Evolutionary conservation across 257 asterid species (phyloP), one percentile per base, ranked within the genome.

Genomic region (Fraxinus anomala): DNA sequence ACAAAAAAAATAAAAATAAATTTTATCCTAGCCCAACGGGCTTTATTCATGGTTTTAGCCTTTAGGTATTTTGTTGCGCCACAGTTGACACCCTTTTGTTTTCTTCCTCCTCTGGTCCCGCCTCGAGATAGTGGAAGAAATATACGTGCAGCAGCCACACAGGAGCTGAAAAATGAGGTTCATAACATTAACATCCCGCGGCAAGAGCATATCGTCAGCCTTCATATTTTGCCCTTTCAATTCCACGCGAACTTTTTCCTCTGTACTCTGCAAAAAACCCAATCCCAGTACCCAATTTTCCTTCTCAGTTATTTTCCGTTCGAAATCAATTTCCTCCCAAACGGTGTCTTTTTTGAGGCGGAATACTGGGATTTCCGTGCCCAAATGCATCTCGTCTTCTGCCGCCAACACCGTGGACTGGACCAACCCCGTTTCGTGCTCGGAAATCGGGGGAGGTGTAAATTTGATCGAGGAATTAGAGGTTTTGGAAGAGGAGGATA

Each of bases 341-440:
- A 21, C 79, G 67, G 80, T 31, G 73, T 78, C 83, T 72, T 77
- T 85, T 82, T 73, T 19, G 51, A 73, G 59, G 68, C 61, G 79
- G 76, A 80, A 54, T 65, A 65, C 89, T 71, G 72, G 74, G 42
- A 78, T 89, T 72, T 65, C 83, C 28, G 71, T 44, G 51, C 26
- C 88, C 23, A 93, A 83, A 68, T 86, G 91, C 73, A 24, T 90
- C 49, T 85, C 97, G 5, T 83, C 92, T 28, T 77, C 91, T 14
- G 86, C 87, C 36, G 83, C 88, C 30, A 73, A 77, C 47, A 81
- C 84, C 2, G 76, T 88, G 56, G 91, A 78, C 34, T 83, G 91
- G 94, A 83, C 78, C 82, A 93, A 90, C 67, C 80, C 83, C 72
- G 76, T 81, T 78, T 40, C 86, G 12, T 69, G 81, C 79, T 23